These are phyloP conservation scores for Myriosclerotinia duriaeana DNA, from an alignment of 2,329 filamentous ascomycete species.

Conservation along the genomic window DNA sequence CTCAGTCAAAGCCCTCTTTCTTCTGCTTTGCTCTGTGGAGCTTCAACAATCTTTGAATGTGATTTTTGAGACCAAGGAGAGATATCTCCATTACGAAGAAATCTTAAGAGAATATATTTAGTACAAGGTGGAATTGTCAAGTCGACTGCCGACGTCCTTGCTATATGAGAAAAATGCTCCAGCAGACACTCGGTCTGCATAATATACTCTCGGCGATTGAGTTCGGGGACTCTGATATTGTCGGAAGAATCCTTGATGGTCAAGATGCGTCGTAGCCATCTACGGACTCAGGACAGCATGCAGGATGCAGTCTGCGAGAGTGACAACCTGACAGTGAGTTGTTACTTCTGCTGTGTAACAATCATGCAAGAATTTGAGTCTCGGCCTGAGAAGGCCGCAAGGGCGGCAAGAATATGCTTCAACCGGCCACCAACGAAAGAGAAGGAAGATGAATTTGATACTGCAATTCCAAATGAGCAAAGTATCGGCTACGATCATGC, in stretches of 20 bases:
- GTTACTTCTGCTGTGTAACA: constrained; percentile 19
- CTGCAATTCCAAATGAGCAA: neutral
- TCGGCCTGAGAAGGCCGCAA: neutral
- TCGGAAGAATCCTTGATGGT: constrained; percentile 2
- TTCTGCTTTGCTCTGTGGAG: neutral
- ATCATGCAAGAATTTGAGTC: constrained; percentile 10
- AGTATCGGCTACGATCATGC: neutral
- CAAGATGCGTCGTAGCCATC: constrained; percentile 8
- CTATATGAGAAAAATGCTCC: constrained; percentile 14
- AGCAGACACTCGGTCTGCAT: constrained; percentile 9
- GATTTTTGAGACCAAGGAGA: neutral
- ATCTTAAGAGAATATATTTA: neutral
- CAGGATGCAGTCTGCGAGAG: constrained; percentile 4
- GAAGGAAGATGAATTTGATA: neutral
- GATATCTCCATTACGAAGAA: neutral
- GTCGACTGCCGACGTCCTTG: constrained; percentile 11
- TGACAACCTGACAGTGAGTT: constrained; percentile 6
- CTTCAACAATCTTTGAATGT: neutral
- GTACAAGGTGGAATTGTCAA: neutral
- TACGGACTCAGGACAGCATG: neutral
- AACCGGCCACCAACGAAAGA: neutral
- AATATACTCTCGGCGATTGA: constrained; percentile 11
- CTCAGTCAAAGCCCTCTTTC: neutral
- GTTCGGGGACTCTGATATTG: constrained; percentile 8
- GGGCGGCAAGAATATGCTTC: neutral